Evolutionary conservation across 495 filamentous ascomycete species (phyloP).

Genomic region (Lophiotrema nucula): DNA sequence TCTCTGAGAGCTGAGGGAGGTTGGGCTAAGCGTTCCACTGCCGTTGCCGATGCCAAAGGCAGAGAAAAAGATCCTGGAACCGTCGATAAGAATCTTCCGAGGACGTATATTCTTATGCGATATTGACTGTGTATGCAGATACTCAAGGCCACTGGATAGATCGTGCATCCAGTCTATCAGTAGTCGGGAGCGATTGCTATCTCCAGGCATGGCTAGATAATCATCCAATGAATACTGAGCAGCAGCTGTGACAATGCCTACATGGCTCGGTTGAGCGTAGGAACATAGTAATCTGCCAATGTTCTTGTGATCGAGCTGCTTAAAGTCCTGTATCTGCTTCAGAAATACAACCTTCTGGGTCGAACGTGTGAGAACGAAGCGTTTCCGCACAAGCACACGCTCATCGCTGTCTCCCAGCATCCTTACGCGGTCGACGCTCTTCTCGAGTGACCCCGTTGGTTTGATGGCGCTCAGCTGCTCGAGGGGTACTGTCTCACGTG

Average conservation of each 20-base stretch:
- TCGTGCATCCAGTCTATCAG: slow-evolving; percentile 38
- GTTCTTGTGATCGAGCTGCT: slow-evolving; percentile 32
- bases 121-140: slow-evolving; percentile 31
- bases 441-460: slow-evolving; percentile 22
- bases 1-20: slow-evolving; percentile 3
- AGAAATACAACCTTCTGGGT: slow-evolving; percentile 27
- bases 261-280: slow-evolving; percentile 29
- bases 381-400: slow-evolving; percentile 31
- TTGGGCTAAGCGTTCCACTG: slow-evolving; percentile 16
- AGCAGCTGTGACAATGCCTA: slow-evolving; percentile 26
- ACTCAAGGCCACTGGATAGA: slow-evolving; percentile 34
- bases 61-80: slow-evolving; percentile 29
- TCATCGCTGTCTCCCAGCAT: slow-evolving; percentile 28
- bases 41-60: slow-evolving; percentile 28
- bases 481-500: slow-evolving; percentile 31
- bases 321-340: slow-evolving; percentile 31
- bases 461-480: slow-evolving; percentile 25
- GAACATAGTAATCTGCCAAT: slow-evolving; percentile 31
- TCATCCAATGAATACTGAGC: slow-evolving; percentile 34
- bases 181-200: slow-evolving; percentile 25
- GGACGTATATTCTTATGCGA: slow-evolving; percentile 33
- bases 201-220: slow-evolving; percentile 22
- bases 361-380: slow-evolving; percentile 24
- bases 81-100: slow-evolving; percentile 36
- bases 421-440: slow-evolving; percentile 31